phyloP scores from a whole-genome alignment of 306 rosid species.

The Neltuma alba region DNA sequence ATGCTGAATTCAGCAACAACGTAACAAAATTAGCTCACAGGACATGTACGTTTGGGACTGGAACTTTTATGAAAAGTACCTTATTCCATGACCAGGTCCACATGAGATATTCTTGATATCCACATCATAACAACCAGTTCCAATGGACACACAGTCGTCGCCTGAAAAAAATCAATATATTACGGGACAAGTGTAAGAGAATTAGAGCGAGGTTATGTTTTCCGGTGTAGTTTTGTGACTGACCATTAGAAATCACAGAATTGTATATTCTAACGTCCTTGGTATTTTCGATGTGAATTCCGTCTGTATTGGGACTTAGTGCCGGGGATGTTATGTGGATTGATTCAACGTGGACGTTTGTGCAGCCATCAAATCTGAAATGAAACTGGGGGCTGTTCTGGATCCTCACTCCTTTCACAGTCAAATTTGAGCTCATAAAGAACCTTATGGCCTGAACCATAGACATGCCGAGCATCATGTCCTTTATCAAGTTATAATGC shows the following conservation, averaged over 20 bases:
- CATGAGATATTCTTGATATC: constrained; percentile 81
- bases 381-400: constrained; percentile 83
- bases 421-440: constrained; percentile 88
- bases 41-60: too few relatives aligned
- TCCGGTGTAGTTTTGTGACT: constrained; percentile 15
- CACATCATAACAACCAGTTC: constrained; percentile 73
- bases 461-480: neutral
- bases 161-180: constrained; percentile 45
- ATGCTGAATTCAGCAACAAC: constrained; percentile 46
- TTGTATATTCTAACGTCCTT: constrained; percentile 66
- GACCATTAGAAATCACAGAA: constrained; percentile 80
- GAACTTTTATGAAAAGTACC: constrained; percentile 43
- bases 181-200: constrained; percentile 9
- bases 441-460: constrained; percentile 76
- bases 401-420: constrained; percentile 72
- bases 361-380: constrained; percentile 77
- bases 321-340: constrained; percentile 73
- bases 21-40: neutral
- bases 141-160: constrained; percentile 89
- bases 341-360: constrained; percentile 66
- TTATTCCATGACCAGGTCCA: constrained; percentile 91
- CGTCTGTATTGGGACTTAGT: constrained; percentile 86
- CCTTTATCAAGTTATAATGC: neutral
- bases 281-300: constrained; percentile 89
- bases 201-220: neutral